phyloP scores from a whole-genome alignment of 495 filamentous ascomycete genomes.

The Tuber indicum region DNA sequence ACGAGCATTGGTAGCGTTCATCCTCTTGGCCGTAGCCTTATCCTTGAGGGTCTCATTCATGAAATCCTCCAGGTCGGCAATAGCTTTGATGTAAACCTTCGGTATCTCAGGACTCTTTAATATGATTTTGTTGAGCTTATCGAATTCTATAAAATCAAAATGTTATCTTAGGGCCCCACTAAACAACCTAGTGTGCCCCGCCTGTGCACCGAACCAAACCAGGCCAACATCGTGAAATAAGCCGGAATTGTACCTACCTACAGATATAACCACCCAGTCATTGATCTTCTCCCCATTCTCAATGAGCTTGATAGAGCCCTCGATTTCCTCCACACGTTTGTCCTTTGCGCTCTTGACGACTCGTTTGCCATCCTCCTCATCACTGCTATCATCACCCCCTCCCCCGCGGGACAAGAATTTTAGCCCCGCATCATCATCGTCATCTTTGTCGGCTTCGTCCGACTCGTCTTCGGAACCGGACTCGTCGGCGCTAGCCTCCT shows the following conservation, averaged over 20 bases:
- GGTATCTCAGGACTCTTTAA: constrained; percentile 71
- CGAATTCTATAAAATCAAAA: constrained; percentile 62
- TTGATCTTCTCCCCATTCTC: constrained; percentile 96
- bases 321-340: constrained; percentile 89
- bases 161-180: constrained; percentile 22
- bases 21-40: constrained; percentile 94
- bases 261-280: constrained; percentile 89
- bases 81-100: constrained; percentile 83
- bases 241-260: constrained; percentile 54
- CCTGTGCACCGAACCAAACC: constrained; percentile 14
- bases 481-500: constrained; percentile 44
- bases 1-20: constrained; percentile 92
- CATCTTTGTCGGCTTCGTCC: constrained; percentile 52
- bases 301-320: constrained; percentile 77
- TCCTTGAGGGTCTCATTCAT: constrained; percentile 94
- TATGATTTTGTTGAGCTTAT: constrained; percentile 91
- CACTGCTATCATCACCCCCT: constrained; percentile 72
- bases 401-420: constrained; percentile 73
- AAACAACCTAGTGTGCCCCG: constrained; percentile 23
- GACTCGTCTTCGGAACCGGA: constrained; percentile 46
- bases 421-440: constrained; percentile 61
- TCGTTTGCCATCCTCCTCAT: constrained; percentile 73
- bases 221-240: constrained; percentile 3
- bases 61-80: constrained; percentile 90
- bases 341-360: constrained; percentile 95